Evolutionary conservation across 2,329 filamentous ascomycete genomes (phyloP).

Genomic region (Lomentospora prolificans): DNA sequence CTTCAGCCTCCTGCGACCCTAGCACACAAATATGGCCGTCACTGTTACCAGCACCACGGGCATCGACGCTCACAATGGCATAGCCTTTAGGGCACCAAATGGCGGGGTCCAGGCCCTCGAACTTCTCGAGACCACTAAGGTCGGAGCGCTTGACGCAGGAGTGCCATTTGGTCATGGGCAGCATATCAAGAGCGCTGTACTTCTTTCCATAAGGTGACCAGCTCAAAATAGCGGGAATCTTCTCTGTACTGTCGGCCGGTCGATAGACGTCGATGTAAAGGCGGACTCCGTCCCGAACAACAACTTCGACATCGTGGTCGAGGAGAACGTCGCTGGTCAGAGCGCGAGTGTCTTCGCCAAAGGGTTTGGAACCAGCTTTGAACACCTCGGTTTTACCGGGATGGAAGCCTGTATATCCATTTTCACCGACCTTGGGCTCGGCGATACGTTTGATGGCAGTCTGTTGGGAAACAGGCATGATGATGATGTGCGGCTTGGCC

Average conservation of each 20-base stretch:
- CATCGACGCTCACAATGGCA: slow-evolving; percentile 24
- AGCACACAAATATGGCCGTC: slow-evolving; percentile 5
- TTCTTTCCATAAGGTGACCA: slow-evolving; percentile 40
- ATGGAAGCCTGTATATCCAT: slow-evolving; percentile 17
- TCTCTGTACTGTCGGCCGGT: slow-evolving; percentile 22
- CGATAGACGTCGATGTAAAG: slow-evolving; percentile 36
- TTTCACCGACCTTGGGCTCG: slow-evolving; percentile 17
- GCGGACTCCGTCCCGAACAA: slow-evolving; percentile 29
- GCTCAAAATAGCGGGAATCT: slow-evolving; percentile 31
- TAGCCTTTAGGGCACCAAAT: slow-evolving; percentile 21
- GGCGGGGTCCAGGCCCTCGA: slow-evolving; percentile 17
- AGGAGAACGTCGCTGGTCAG: slow-evolving; percentile 24
- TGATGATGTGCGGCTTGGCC: neutral
- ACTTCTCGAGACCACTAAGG: slow-evolving; percentile 17
- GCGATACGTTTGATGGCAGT: slow-evolving; percentile 11
- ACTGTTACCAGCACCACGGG: slow-evolving; percentile 19
- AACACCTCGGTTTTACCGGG: slow-evolving; percentile 28
- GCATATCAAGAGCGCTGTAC: slow-evolving; percentile 28
- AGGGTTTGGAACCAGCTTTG: slow-evolving; percentile 24
- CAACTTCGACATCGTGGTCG: slow-evolving; percentile 34
- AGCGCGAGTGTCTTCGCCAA: slow-evolving; percentile 22
- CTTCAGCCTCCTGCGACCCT: slow-evolving; percentile 16
- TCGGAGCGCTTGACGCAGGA: slow-evolving; percentile 14
- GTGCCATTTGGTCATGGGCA: slow-evolving; percentile 16
- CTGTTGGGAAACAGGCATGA: slow-evolving; percentile 11